These are phyloP conservation scores for Podaxis rugospora DNA, from an alignment of 768 basidiomycete genomes.

Conservation along the genomic window DNA sequence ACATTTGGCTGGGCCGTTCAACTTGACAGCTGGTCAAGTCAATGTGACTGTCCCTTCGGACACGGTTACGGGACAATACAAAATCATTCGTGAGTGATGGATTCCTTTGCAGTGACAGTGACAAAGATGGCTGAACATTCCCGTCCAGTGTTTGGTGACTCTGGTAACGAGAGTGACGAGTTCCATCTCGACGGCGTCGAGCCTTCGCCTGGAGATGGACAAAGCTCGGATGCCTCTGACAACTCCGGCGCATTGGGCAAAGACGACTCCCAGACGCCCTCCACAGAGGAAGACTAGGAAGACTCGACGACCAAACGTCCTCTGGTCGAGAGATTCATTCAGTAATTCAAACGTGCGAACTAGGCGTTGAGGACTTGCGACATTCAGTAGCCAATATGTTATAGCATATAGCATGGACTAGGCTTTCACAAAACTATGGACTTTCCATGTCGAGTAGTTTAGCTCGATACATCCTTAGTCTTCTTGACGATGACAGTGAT, in stretches of 20 bases:
- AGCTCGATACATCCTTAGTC: background rate
- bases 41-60: constrained; percentile 31
- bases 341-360: too few relatives aligned
- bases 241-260: background rate
- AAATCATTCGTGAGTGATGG: constrained; percentile 37
- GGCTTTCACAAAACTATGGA: background rate
- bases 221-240: background rate
- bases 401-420: background rate
- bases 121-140: background rate
- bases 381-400: background rate
- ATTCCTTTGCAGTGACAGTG: background rate
- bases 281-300: background rate
- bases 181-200: constrained; percentile 27
- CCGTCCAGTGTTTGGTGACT: constrained; percentile 42
- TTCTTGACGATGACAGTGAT: background rate
- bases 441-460: background rate
- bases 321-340: too few relatives aligned
- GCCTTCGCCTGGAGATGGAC: background rate
- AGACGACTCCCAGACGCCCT: background rate
- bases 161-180: constrained; percentile 36
- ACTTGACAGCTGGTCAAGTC: constrained; percentile 29
- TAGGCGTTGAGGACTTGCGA: too few relatives aligned
- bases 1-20: constrained; percentile 21
- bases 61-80: constrained; percentile 29
- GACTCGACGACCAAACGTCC: too few relatives aligned